These are phyloP conservation scores for Lippia alba DNA, from an alignment of 305 asterid species.

Conservation along the genomic window DNA sequence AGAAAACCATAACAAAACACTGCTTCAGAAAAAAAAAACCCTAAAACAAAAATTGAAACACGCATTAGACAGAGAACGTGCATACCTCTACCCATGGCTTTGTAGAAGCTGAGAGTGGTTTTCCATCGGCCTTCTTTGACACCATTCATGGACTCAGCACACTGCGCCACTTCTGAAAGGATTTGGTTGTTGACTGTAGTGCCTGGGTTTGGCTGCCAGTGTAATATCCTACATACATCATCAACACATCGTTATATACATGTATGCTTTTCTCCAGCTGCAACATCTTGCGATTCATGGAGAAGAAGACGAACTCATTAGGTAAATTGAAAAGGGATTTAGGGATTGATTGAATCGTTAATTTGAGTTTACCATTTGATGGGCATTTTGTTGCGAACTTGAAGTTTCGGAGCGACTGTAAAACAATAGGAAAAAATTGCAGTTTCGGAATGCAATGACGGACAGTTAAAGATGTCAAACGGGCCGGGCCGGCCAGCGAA, in stretches of 20 bases:
- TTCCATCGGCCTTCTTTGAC: slow-evolving; percentile 89
- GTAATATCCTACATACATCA: slow-evolving; percentile 66
- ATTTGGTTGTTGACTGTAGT: slow-evolving; percentile 80
- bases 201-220: slow-evolving; percentile 93
- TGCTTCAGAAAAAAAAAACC: background rate
- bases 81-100: slow-evolving; percentile 72
- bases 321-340: background rate
- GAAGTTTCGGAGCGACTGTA: no score
- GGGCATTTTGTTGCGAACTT: slow-evolving; percentile 45
- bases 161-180: slow-evolving; percentile 81
- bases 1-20: background rate
- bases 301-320: slow-evolving; percentile 16
- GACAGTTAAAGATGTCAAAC: no score
- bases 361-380: slow-evolving; percentile 59
- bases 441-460: no score
- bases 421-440: no score
- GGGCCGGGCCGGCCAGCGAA: no score
- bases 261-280: background rate
- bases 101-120: slow-evolving; percentile 77
- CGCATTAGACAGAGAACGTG: background rate
- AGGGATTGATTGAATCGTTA: slow-evolving; percentile 6
- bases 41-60: background rate
- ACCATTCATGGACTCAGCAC: slow-evolving; percentile 87
- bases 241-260: slow-evolving; percentile 14
- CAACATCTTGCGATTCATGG: background rate